phyloP scores from a whole-genome alignment of 2,329 filamentous ascomycete genomes.

The Colletotrichum cordylinicola region DNA sequence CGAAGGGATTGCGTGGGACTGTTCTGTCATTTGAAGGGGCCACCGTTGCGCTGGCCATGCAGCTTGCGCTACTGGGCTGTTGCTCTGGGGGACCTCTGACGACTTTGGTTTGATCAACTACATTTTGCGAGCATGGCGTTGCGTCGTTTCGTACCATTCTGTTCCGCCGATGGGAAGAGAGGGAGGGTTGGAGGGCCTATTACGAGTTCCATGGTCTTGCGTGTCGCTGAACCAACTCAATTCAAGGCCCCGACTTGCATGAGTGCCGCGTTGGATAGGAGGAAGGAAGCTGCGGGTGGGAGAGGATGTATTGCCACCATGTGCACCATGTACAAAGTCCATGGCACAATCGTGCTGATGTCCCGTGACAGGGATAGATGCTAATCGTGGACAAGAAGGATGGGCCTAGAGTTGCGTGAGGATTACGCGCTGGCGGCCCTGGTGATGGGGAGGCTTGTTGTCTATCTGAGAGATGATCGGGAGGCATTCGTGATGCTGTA shows the following conservation, averaged over 20 bases:
- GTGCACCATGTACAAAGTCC: neutral
- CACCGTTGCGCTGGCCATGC: neutral
- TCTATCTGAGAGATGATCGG: neutral
- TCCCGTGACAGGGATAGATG: neutral
- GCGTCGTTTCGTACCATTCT: neutral
- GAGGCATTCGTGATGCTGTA: constrained; percentile 4
- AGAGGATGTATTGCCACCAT: neutral
- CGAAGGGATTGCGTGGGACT: neutral
- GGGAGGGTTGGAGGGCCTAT: neutral
- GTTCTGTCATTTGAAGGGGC: neutral
- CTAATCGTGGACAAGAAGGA: neutral
- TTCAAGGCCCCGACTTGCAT: neutral
- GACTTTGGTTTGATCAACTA: constrained; percentile 1
- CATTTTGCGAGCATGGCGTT: constrained; percentile 19
- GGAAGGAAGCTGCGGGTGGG: too few species aligned
- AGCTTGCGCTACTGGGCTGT: neutral
- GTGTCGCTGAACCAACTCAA: neutral
- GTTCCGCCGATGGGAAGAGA: neutral
- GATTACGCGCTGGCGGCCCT: neutral
- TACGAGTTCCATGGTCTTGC: neutral
- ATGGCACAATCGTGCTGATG: neutral
- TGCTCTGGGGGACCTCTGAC: neutral
- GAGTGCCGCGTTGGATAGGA: neutral
- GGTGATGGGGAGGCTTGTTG: neutral
- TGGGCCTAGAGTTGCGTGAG: neutral